A percentile compares a stretch with the other conserved stretches of the same genome.
phyloP scores from a whole-genome alignment of 108 stramenopile species.

The Seminavis robusta region DNA sequence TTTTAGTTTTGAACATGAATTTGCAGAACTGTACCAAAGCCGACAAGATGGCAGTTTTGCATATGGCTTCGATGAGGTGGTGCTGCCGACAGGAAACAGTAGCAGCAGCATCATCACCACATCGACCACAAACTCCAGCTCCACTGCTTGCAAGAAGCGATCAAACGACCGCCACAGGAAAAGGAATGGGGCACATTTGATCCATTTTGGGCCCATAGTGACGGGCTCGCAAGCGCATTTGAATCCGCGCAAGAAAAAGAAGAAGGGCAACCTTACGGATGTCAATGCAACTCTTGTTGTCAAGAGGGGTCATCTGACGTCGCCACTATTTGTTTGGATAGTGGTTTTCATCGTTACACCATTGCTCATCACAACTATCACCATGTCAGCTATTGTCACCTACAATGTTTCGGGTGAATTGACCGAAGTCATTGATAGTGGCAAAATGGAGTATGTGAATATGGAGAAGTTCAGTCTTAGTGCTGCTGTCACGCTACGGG shows the following conservation, averaged over 20 bases:
- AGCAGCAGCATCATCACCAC: too few relatives aligned
- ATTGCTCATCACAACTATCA: constrained; percentile 27
- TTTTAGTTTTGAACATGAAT: constrained; percentile 5
- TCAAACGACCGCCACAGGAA: too few relatives aligned
- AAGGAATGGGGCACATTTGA: too few relatives aligned
- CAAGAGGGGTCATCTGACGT: constrained; percentile 16
- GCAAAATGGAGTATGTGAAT: constrained; percentile 14
- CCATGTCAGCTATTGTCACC: constrained; percentile 29
- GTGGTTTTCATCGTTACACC: constrained; percentile 43
- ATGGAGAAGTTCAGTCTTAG: constrained; percentile 8
- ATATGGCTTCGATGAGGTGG: too few relatives aligned
- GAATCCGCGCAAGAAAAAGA: too few relatives aligned
- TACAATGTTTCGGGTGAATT: constrained; percentile 13
- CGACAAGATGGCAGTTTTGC: constrained; percentile 11
- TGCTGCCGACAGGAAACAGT: too few relatives aligned
- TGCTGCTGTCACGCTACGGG: constrained; percentile 16
- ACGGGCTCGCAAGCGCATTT: too few relatives aligned
- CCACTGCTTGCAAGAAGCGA: too few relatives aligned
- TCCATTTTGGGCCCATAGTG: too few relatives aligned
- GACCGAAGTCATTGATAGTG: constrained; percentile 10
- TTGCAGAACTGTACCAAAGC: constrained; percentile 23
- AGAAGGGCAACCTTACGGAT: too few relatives aligned
- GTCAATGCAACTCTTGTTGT: too few relatives aligned
- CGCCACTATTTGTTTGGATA: constrained; percentile 48
- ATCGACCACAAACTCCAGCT: too few relatives aligned